These are phyloP conservation scores for Dioscorea dumetorum DNA, from an alignment of 106 monocot species.

Conservation along the genomic window DNA sequence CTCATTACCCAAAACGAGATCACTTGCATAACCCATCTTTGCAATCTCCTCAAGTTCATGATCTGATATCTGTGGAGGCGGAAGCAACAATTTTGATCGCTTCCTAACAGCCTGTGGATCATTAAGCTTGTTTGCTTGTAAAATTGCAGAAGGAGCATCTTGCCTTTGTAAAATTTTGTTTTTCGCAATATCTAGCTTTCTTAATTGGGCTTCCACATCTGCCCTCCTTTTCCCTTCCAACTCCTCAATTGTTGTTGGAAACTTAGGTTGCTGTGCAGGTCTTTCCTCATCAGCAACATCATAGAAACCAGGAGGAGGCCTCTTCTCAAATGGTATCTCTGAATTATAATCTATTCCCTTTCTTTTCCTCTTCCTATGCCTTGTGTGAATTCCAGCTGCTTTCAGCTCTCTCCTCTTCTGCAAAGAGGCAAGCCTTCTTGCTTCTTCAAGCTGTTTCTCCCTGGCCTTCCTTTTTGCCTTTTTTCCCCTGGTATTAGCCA, in stretches of 20 bases:
- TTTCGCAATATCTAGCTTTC: slow-evolving; percentile 91
- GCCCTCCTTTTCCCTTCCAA: slow-evolving; percentile 91
- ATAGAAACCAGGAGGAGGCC: slow-evolving; percentile 93
- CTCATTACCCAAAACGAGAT: slow-evolving; percentile 54
- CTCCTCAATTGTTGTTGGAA: slow-evolving; percentile 95
- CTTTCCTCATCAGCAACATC: slow-evolving; percentile 80
- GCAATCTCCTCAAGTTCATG: slow-evolving; percentile 94
- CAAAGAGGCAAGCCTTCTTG: slow-evolving; percentile 92
- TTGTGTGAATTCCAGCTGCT: slow-evolving; percentile 87
- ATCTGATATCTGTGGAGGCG: slow-evolving; percentile 92
- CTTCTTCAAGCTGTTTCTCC: slow-evolving; percentile 98
- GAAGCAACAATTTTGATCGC: slow-evolving; percentile 91
- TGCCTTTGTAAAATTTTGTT: slow-evolving; percentile 91
- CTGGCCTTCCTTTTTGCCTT: slow-evolving; percentile 98
- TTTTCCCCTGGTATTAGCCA: slow-evolving; percentile 94
- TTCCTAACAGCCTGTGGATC: slow-evolving; percentile 95
- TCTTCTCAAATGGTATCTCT: slow-evolving; percentile 98
- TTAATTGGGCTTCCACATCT: slow-evolving; percentile 81
- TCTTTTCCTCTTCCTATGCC: slow-evolving; percentile 79
- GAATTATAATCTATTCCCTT: slow-evolving; percentile 96
- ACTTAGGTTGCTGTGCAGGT: slow-evolving; percentile 45
- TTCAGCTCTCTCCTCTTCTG: slow-evolving; percentile 96
- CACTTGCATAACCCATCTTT: slow-evolving; percentile 89
- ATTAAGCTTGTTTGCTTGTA: slow-evolving; percentile 93
- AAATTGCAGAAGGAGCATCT: slow-evolving; percentile 87